Evolutionary conservation across 2,329 filamentous ascomycete species (phyloP).

Genomic region (Botryotinia narcissicola): DNA sequence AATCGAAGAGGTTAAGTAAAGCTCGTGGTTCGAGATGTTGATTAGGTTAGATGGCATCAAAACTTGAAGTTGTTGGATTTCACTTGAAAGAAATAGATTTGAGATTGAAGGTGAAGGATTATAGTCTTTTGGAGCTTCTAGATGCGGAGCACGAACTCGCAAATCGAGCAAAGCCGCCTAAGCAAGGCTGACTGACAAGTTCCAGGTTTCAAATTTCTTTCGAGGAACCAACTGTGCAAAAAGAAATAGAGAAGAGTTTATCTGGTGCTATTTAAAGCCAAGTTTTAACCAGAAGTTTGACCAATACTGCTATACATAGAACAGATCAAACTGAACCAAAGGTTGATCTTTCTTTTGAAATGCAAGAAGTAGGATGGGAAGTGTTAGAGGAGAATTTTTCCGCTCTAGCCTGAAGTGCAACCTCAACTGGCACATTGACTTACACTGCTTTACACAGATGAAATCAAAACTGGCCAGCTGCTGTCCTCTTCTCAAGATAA

Average conservation of each 20-base stretch:
- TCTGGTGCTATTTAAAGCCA: background rate
- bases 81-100: background rate
- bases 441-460: background rate
- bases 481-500: background rate
- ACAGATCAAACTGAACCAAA: background rate
- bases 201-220: background rate
- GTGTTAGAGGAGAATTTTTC: background rate
- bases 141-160: background rate
- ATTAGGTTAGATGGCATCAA: no score
- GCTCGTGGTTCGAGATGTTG: background rate
- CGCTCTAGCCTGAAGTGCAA: background rate
- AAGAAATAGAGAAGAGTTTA: background rate
- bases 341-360: background rate
- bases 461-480: background rate
- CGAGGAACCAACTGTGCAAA: background rate
- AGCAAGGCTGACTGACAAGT: background rate
- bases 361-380: background rate
- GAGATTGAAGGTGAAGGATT: background rate
- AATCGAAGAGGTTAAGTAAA: background rate
- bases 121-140: background rate
- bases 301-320: background rate
- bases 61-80: background rate
- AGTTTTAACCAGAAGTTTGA: background rate
- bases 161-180: background rate
- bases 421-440: background rate